These are phyloP conservation scores for Blastocystis sp. DNA, from an alignment of 352 stramenopile species.

Conservation along the genomic window DNA sequence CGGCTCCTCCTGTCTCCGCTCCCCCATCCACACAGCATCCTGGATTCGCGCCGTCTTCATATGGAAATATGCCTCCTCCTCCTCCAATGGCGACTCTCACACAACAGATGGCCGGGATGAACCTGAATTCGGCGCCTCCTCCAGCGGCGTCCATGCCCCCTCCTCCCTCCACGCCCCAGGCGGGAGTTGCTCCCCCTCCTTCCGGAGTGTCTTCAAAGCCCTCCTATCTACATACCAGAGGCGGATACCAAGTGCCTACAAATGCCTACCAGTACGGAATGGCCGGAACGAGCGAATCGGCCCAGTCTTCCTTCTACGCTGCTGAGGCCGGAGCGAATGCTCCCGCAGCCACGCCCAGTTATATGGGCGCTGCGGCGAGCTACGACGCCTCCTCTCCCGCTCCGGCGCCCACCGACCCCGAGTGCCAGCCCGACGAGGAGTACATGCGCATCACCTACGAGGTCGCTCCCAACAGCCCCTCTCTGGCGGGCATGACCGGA, in stretches of 20 bases:
- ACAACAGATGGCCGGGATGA: constrained; percentile 59
- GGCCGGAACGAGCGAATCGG: background rate
- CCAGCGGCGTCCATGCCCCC: constrained; percentile 15
- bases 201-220: background rate
- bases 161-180: background rate
- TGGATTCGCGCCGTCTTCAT: background rate
- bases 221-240: constrained; percentile 45
- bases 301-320: background rate
- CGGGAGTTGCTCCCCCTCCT: background rate
- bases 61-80: constrained; percentile 45
- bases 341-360: background rate
- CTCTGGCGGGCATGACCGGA: constrained; percentile 25
- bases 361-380: background rate
- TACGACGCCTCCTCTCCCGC: constrained; percentile 6
- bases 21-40: background rate
- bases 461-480: constrained; percentile 53
- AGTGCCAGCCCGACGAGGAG: constrained; percentile 52
- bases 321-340: background rate
- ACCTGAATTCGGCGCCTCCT: constrained; percentile 47
- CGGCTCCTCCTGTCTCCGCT: background rate
- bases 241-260: constrained; percentile 56
- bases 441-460: constrained; percentile 52
- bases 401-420: background rate
- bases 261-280: constrained; percentile 37
- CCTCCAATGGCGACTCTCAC: constrained; percentile 22